Conservation (phyloP, 306 rosid species). For the Cucumis cinereus region DNA sequence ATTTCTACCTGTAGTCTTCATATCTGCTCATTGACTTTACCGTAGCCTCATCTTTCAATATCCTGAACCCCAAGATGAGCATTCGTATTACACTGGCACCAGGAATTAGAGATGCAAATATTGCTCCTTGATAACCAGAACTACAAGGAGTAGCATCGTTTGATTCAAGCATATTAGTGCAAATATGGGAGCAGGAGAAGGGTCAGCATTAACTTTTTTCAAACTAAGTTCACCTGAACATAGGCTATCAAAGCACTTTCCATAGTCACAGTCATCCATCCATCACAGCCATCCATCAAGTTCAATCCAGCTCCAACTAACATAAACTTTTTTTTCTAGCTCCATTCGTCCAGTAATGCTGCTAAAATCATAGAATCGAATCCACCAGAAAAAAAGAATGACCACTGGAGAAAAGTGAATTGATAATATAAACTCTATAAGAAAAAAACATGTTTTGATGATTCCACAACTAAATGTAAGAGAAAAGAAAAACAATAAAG, state of each 20-base stretch:
- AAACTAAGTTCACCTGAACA: constrained; percentile 53
- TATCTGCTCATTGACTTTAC: constrained; percentile 91
- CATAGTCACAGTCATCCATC: too few species aligned
- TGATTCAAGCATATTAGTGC: constrained; percentile 10
- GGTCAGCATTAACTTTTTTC: neutral
- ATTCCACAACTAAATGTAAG: neutral
- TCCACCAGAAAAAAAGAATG: constrained; percentile 88
- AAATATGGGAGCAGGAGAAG: neutral
- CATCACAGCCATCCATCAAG: too few species aligned
- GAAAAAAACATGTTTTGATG: neutral
- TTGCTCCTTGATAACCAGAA: constrained; percentile 29
- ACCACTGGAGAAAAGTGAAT: constrained; percentile 33
- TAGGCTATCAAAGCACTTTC: constrained; percentile 96
- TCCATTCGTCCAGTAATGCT: constrained; percentile 73
- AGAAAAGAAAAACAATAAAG: neutral
- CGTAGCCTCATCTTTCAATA: constrained; percentile 70
- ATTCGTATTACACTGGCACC: constrained; percentile 62
- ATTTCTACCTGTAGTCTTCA: constrained; percentile 63
- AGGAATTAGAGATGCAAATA: constrained; percentile 54
- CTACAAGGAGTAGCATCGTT: constrained; percentile 25
- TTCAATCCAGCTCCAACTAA: too few species aligned
- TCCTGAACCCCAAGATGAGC: constrained; percentile 68
- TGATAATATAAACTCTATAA: neutral
- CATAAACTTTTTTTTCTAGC: too few species aligned
- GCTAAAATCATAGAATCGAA: constrained; percentile 97